Evolutionary conservation across 306 rosid species (phyloP).

Genomic region (Prunus padus): DNA sequence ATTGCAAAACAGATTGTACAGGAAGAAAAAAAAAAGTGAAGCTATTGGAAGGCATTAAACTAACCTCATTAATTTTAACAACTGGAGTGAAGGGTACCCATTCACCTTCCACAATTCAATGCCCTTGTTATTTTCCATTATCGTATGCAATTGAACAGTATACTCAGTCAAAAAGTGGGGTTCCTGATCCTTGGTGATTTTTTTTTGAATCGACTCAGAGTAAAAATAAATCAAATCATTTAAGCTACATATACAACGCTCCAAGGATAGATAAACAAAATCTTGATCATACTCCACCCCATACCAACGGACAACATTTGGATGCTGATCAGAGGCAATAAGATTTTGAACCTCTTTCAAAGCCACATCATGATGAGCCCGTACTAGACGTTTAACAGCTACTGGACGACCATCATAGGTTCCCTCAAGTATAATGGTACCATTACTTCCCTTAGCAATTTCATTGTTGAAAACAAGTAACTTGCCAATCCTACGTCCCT

Average conservation of each 20-base stretch:
- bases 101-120: conserved; percentile 55
- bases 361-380: conserved; percentile 62
- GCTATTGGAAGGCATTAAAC: conserved; percentile 7
- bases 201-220: conserved; percentile 35
- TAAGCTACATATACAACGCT: conserved; percentile 65
- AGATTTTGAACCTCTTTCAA: conserved; percentile 68
- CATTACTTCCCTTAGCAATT: conserved; percentile 82
- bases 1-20: not conserved
- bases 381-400: conserved; percentile 78
- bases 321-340: conserved; percentile 65
- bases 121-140: conserved; percentile 19
- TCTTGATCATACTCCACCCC: conserved; percentile 78
- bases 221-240: conserved; percentile 49
- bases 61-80: conserved; percentile 72
- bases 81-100: conserved; percentile 55
- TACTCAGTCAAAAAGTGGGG: conserved; percentile 12
- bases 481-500: conserved; percentile 63
- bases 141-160: conserved; percentile 12
- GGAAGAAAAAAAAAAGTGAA: too few relatives aligned
- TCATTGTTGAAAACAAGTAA: conserved; percentile 52
- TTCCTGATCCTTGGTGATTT: conserved; percentile 15
- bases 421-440: conserved; percentile 68
- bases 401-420: conserved; percentile 62
- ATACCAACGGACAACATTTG: conserved; percentile 75
- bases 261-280: conserved; percentile 69